Evolutionary conservation across 164 flowering plant species (phyloP).

Genomic region (Buxus sempervirens): DNA sequence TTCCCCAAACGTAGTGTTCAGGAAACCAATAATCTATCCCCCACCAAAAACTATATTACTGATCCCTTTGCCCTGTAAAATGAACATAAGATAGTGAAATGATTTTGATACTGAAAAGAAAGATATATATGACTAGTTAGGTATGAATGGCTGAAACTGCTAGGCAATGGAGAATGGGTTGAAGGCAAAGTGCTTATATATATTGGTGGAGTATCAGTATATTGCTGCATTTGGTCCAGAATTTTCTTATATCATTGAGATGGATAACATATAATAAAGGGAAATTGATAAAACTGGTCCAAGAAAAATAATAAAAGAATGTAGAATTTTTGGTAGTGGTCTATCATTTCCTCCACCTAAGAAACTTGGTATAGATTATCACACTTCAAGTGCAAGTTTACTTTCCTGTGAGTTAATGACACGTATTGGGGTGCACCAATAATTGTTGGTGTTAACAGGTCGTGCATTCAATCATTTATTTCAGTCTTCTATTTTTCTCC

Average conservation of each 20-base stretch:
- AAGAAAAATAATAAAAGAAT: background rate
- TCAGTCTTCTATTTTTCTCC: too few species aligned
- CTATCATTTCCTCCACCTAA: constrained; percentile 7
- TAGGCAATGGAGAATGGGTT: too few species aligned
- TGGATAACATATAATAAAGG: too few species aligned
- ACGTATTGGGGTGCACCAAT: background rate
- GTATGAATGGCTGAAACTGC: too few species aligned
- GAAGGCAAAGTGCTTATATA: too few species aligned
- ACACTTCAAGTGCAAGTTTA: background rate
- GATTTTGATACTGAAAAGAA: too few species aligned
- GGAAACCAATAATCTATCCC: background rate
- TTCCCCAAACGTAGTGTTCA: background rate
- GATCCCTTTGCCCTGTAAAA: background rate
- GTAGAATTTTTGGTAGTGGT: background rate
- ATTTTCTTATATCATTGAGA: too few species aligned
- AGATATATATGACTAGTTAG: too few species aligned
- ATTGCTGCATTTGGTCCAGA: too few species aligned
- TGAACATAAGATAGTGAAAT: background rate
- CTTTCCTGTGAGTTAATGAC: background rate
- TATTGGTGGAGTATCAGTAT: too few species aligned
- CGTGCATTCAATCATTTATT: background rate
- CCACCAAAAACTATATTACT: too few species aligned
- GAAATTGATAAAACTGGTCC: too few species aligned
- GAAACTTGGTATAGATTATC: background rate
- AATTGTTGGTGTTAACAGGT: background rate